Base-by-base conservation (phyloP, 805 yeast species). In the Sporopachydermia lactativora region DNA sequence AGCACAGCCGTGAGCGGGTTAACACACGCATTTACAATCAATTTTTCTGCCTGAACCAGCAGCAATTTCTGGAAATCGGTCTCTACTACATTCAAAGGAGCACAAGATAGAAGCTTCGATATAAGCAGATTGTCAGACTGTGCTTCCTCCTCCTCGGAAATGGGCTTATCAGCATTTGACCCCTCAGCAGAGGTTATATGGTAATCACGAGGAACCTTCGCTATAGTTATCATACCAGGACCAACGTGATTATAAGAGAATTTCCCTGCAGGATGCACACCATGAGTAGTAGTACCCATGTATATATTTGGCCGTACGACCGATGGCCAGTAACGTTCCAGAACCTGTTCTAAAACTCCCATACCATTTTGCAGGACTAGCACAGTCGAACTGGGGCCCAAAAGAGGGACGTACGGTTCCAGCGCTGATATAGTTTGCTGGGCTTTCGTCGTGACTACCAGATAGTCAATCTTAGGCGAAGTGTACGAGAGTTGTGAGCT, bases 281-380 rank as follows among this genome's bases (percentile, higher is more conserved):
- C 97, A 56, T 89, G 96, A 3, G 82, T 73, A 36, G 81, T 80
- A 17, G 88, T 76, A 41, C 88, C 96, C 52, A 76, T 81, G 51
- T 67, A 73, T 4, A 85, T 44, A 13, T 62, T 64, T 0, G 96
- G 95, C 41, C 73, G 54, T 24, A n/a, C n/a, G 1, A 45, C 40
- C 2, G 58, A 50, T 3, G 73, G 73, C 86, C 89, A 82, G 4
- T 74, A 57, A 16, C 59, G 52, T 2, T 58, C 53, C n/a, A 62
- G 54, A 6, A 84, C 49, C 42, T 67, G 65, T 8, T 70, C 81
- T 4, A 69, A 54, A 35, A 73, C 65, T 5, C 97, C 97, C 65
- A 86, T 67, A 1, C 86, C 98, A 55, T 92, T 84, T 42, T 84
- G 97, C n/a, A 88, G 49, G 16, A 88, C 55, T 37, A 88, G 47